Percentiles rank a stretch among this genome's conserved stretches.
Evolutionary conservation across 441 rosid species (phyloP).

Genomic region (Corymbia calophylla): DNA sequence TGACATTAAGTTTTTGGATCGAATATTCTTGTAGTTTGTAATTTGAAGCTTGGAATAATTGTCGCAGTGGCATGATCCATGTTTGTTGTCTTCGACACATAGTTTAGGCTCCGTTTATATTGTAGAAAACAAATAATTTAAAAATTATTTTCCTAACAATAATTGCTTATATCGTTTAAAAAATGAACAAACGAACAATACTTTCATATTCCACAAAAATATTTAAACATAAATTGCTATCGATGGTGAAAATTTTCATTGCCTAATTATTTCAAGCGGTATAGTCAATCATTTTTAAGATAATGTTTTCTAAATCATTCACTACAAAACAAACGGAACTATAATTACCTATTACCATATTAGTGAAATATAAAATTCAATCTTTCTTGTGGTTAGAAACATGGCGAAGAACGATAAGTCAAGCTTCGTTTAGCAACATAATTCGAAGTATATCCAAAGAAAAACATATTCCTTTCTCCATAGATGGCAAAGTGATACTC

Average conservation of each 20-base stretch:
- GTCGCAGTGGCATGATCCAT: not conserved
- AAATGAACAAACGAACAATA: not conserved
- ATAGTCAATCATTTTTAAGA: not conserved
- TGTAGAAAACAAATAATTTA: not conserved
- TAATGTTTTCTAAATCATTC: not conserved
- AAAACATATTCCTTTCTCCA: not conserved
- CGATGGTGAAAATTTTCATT: fast-evolving
- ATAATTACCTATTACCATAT: not conserved
- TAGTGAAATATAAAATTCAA: not conserved
- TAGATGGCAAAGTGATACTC: not conserved
- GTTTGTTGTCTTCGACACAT: not conserved
- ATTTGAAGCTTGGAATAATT: not conserved
- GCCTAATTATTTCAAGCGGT: not conserved
- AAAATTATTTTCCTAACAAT: not conserved
- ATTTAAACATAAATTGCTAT: not conserved
- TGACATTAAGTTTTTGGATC: not conserved
- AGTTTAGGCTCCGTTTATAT: not conserved
- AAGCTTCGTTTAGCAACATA: not conserved
- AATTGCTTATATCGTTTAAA: not conserved
- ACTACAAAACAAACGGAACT: not conserved
- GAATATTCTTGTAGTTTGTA: not conserved
- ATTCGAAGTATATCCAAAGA: not conserved
- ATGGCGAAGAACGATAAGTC: not conserved
- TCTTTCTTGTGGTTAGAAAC: not conserved
- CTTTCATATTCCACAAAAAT: fast-evolving